Conservation (phyloP, 768 basidiomycete species). For the Auricularia heimuer region DNA sequence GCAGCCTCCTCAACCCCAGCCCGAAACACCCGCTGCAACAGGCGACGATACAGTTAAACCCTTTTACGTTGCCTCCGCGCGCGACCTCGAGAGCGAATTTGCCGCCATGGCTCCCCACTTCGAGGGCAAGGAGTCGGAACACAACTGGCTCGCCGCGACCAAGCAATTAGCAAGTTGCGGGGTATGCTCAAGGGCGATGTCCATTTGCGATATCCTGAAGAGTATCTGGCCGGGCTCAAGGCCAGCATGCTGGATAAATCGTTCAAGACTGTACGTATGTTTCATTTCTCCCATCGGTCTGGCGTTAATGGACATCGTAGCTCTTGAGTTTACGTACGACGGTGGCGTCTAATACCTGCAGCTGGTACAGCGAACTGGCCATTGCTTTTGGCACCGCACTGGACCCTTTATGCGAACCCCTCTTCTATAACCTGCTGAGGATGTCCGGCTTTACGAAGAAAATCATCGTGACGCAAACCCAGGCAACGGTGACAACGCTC, state of each 20-base stretch:
- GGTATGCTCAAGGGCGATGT: conserved; percentile 88
- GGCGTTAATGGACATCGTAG: conserved; percentile 29
- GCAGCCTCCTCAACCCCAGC: background rate
- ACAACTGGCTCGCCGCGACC: conserved; percentile 89
- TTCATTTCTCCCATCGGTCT: background rate
- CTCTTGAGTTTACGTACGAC: conserved; percentile 86
- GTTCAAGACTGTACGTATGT: conserved; percentile 62
- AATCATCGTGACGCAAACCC: conserved; percentile 78
- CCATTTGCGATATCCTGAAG: conserved; percentile 59
- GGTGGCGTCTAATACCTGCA: conserved; percentile 67
- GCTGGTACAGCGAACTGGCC: conserved; percentile 68
- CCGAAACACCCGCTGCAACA: background rate
- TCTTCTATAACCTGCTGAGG: conserved; percentile 68
- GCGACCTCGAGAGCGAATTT: conserved; percentile 84
- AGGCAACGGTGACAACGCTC: conserved; percentile 56
- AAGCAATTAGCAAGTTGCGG: conserved; percentile 63
- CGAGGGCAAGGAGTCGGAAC: conserved; percentile 96
- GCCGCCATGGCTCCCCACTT: conserved; percentile 67
- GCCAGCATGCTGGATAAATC: conserved; percentile 73
- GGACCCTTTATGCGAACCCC: conserved; percentile 70
- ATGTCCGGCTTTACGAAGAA: conserved; percentile 93
- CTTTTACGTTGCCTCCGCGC: conserved; percentile 73
- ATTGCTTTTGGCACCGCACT: conserved; percentile 51
- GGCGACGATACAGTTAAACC: conserved; percentile 39
- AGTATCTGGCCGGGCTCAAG: conserved; percentile 67